Conservation (phyloP, 352 stramenopile genomes). For the Globisporangium rhizosaccharum region DNA sequence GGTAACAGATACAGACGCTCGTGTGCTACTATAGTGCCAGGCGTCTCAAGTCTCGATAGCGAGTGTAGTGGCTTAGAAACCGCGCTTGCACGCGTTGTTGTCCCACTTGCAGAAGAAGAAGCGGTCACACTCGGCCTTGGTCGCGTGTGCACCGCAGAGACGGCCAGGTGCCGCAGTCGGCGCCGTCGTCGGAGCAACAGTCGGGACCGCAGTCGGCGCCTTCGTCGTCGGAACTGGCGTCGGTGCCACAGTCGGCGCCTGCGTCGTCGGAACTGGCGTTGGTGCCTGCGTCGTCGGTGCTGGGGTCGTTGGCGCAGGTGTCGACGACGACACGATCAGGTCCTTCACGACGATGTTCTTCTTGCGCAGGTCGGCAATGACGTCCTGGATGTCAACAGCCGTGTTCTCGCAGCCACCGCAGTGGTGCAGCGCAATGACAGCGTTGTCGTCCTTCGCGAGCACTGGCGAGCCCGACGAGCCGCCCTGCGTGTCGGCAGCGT, state of each 20-base stretch:
- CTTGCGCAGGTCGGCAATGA: constrained; percentile 28
- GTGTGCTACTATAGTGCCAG: no score
- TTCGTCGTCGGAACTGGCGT: not conserved
- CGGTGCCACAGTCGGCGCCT: not conserved
- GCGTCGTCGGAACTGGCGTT: no score
- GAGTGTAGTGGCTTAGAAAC: no score
- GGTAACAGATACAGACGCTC: no score
- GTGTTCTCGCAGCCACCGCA: constrained; percentile 47
- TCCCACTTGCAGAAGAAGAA: no score
- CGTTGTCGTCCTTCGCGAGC: constrained; percentile 33
- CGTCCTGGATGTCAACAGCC: constrained; percentile 31
- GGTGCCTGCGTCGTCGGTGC: not conserved
- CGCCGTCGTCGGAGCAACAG: no score
- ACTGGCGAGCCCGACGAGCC: constrained; percentile 46
- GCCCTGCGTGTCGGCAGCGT: constrained; percentile 39
- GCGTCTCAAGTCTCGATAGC: no score
- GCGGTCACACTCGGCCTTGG: no score
- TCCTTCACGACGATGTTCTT: constrained; percentile 35
- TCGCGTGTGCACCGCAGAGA: no score
- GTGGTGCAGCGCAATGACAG: constrained; percentile 49
- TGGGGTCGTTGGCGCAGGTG: not conserved
- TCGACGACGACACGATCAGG: constrained; percentile 14
- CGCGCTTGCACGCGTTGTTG: no score
- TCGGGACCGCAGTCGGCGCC: no score
- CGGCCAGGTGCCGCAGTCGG: no score